These are phyloP conservation scores for Trametes cubensis DNA, from an alignment of 768 basidiomycete genomes.

Conservation along the genomic window DNA sequence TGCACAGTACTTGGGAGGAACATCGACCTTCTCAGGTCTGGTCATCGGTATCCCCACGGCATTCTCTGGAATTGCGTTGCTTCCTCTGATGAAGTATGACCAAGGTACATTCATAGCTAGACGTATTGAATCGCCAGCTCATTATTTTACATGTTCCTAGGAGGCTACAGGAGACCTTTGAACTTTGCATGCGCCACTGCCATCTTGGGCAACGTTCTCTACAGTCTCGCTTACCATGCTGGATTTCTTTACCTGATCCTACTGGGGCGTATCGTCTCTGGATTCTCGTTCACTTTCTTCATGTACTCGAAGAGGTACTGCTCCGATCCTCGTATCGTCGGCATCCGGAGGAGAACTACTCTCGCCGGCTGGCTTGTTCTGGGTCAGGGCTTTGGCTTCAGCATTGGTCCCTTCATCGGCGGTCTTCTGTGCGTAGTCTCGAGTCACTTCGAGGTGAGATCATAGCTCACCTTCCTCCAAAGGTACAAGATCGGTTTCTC, in stretches of 20 bases:
- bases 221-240: slow-evolving; percentile 61
- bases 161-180: slow-evolving; percentile 56
- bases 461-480: not conserved
- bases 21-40: slow-evolving; percentile 66
- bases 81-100: slow-evolving; percentile 61
- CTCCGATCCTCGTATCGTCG: slow-evolving; percentile 65
- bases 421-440: slow-evolving; percentile 47
- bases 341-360: slow-evolving; percentile 61
- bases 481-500: slow-evolving; percentile 56
- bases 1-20: slow-evolving; percentile 62
- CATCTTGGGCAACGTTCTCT: slow-evolving; percentile 59
- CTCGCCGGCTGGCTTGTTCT: slow-evolving; percentile 67
- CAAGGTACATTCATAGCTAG: slow-evolving; percentile 41
- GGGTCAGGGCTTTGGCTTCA: slow-evolving; percentile 64
- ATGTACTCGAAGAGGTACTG: slow-evolving; percentile 74
- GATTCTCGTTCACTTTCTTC: slow-evolving; percentile 61
- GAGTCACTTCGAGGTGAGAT: not conserved
- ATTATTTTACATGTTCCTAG: slow-evolving; percentile 36
- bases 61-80: slow-evolving; percentile 58
- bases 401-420: slow-evolving; percentile 63
- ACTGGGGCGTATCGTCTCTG: slow-evolving; percentile 66
- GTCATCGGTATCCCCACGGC: slow-evolving; percentile 69
- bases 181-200: slow-evolving; percentile 55
- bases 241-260: slow-evolving; percentile 70
- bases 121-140: not conserved